Conservation (phyloP, 169 alveolate species). For the Plasmodium yoelii region DNA sequence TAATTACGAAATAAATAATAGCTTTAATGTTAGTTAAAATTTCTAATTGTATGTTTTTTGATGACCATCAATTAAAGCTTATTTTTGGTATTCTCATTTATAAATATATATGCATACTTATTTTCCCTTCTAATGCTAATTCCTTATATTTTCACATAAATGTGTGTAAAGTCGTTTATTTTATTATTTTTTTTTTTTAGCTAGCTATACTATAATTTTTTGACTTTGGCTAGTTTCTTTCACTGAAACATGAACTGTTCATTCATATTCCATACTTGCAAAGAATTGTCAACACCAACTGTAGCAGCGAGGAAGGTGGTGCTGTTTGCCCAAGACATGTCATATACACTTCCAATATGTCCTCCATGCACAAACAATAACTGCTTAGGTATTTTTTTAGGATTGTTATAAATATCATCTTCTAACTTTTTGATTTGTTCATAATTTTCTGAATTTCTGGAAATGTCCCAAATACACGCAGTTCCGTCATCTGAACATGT, state of each 20-base stretch:
- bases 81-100: not conserved
- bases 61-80: too few relatives aligned
- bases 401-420: conserved; percentile 58
- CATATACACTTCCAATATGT: conserved; percentile 82
- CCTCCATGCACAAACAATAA: conserved; percentile 84
- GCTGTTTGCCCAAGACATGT: conserved; percentile 81
- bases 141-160: not conserved
- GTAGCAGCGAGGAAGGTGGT: conserved; percentile 53
- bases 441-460: conserved; percentile 30
- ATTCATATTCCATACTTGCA: conserved; percentile 71
- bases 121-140: not conserved
- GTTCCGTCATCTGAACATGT: conserved; percentile 83
- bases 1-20: too few relatives aligned
- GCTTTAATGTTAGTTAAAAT: too few relatives aligned
- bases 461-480: conserved; percentile 83
- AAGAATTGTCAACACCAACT: conserved; percentile 63
- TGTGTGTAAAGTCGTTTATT: not conserved
- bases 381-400: conserved; percentile 75
- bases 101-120: not conserved
- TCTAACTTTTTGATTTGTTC: conserved; percentile 33
- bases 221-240: not conserved
- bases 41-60: too few relatives aligned
- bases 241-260: conserved; percentile 68
- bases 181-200: conserved; percentile 1
- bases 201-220: not conserved